phyloP scores from a whole-genome alignment of 2,329 filamentous ascomycete species.

The Aureobasidium zeae region DNA sequence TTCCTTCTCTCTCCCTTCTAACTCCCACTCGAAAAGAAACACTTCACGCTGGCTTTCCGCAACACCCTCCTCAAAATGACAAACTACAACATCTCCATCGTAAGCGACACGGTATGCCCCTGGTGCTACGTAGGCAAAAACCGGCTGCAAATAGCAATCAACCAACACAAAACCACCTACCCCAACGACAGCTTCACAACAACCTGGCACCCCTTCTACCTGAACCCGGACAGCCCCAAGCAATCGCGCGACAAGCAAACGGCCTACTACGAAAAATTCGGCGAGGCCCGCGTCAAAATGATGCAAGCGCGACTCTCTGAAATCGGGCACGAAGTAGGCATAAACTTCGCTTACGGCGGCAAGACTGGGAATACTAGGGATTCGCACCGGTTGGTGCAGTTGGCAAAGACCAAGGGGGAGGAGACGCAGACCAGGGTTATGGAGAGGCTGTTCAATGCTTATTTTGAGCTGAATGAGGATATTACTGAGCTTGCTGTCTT shows the following conservation, averaged over 20 bases:
- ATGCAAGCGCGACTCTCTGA: conserved; percentile 50
- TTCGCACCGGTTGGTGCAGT: conserved; percentile 66
- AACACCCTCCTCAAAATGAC: conserved; percentile 48
- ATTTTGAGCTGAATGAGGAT: conserved; percentile 41
- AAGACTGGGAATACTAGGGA: conserved; percentile 69
- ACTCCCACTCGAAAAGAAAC: not conserved
- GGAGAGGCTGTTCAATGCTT: conserved; percentile 52
- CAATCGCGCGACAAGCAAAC: conserved; percentile 44
- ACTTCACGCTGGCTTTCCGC: conserved; percentile 21
- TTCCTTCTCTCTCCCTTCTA: not conserved
- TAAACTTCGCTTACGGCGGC: conserved; percentile 63
- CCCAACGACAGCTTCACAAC: conserved; percentile 61
- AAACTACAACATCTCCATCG: conserved; percentile 65
- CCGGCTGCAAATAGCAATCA: conserved; percentile 63
- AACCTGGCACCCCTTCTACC: conserved; percentile 71
- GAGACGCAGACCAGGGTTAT: conserved; percentile 52
- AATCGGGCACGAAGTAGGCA: conserved; percentile 56
- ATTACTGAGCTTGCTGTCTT: conserved; percentile 36
- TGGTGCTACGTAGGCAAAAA: conserved; percentile 70
- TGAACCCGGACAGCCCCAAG: conserved; percentile 56
- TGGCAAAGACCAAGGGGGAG: conserved; percentile 49
- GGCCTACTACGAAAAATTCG: conserved; percentile 55
- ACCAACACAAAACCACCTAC: conserved; percentile 46
- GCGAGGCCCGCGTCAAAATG: conserved; percentile 48
- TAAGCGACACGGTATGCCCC: conserved; percentile 76